A percentile compares a stretch with the other conserved stretches of the same genome.
Evolutionary conservation across 441 rosid species (phyloP).

Genomic region (Populus hybrid): DNA sequence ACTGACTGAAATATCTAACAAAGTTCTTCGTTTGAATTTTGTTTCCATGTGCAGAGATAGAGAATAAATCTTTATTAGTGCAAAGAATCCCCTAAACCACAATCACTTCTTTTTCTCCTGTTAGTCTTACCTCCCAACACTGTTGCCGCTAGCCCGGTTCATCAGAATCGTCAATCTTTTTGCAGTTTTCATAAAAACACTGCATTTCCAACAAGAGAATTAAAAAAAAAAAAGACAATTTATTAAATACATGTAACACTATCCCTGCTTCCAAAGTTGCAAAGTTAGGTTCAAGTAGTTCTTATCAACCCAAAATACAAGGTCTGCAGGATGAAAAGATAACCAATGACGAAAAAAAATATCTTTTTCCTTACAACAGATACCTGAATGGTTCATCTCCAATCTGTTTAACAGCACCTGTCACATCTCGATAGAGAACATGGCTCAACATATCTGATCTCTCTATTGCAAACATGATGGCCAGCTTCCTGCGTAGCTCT

Average conservation of each 20-base stretch:
- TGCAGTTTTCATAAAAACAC: conserved; percentile 62
- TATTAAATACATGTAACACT: neutral
- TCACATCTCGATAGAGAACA: conserved; percentile 65
- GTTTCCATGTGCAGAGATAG: neutral
- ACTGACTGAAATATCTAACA: neutral
- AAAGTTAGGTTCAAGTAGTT: neutral
- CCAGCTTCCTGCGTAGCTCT: conserved; percentile 60
- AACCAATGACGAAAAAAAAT: neutral
- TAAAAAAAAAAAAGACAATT: neutral
- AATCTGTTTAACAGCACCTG: conserved; percentile 52
- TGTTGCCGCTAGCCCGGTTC: conserved; percentile 36
- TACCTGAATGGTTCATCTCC: conserved; percentile 96
- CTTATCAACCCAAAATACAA: neutral
- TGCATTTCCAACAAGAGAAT: conserved; percentile 24
- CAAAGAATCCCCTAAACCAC: neutral
- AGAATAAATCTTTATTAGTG: neutral
- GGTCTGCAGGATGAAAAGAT: neutral
- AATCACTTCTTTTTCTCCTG: neutral
- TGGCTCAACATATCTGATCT: conserved; percentile 49
- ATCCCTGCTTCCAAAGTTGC: conserved; percentile 1
- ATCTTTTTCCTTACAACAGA: neutral
- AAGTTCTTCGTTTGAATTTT: neutral
- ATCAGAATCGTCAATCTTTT: conserved; percentile 68
- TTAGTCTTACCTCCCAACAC: conserved; percentile 50
- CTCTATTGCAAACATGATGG: conserved; percentile 73